Base-by-base conservation (phyloP, 1,284 basidiomycete species). In the Heliocybe sulcata region DNA sequence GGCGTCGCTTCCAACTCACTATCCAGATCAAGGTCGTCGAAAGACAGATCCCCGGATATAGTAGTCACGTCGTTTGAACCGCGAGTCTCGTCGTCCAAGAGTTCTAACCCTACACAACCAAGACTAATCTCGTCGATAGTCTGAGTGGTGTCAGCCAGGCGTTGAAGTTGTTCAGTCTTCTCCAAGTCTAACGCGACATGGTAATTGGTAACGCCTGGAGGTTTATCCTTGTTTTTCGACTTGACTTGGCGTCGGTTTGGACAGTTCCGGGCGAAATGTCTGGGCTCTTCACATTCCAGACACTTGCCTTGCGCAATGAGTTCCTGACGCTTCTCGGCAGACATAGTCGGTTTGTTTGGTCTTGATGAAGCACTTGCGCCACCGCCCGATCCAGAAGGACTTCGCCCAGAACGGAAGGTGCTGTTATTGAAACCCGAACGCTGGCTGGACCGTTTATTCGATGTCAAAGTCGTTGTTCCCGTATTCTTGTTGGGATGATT, bases 221-320 rank as follows among this genome's bases (percentile, higher is more conserved):
- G 55, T 51, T 59, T 56, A 3, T 56, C 59, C 26, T 29, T 47
- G 23, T 19, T 20, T 16, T 55, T 49, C 6, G 57, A 59, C 48
- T 35, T 51, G 1, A 56, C 55, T 1, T 33, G n/a, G 16, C 31
- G 54, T 3, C 9, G 33, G 10, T 53, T 22, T 0, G 59, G 60
- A 29, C 59, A 60, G 16, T 58, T 49, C 2, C 57, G 55, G 2
- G 49, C 12, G 27, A 60, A 45, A 42, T 61, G 61, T 0, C 60
- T 59, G 0, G 55, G 12, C 50, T 61, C 53, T 10, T 54, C 49
- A 27, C 59, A 60, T 10, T 45, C 22, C 54, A 58, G 60, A 29
- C 61, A 62, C 25, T 58, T 58, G 0, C 55, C 57, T 2, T 55
- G 54, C 1, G 55, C 54, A 0, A n/a, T 3, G 2, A 58, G 53